Evolutionary conservation across 2,329 filamentous ascomycete species (phyloP), one percentile per base, ranked within the genome.

Genomic region (Claviceps maximensis): DNA sequence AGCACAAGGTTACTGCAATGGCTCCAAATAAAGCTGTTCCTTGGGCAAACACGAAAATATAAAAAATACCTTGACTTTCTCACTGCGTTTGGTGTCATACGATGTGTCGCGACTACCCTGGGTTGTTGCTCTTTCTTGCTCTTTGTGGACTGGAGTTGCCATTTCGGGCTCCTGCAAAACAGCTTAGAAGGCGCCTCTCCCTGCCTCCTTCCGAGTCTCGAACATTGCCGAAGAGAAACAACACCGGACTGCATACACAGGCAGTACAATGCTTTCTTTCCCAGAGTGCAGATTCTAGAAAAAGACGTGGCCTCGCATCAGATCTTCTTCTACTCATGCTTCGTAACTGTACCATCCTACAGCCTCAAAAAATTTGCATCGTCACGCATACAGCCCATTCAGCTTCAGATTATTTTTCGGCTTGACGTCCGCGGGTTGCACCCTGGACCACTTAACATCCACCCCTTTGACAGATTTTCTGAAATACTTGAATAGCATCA

Each of bases 361-460:
- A 36, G 19, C 15, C 47, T 53, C 52, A 55, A 17, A 9, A 57
- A 54, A 25, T 50, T 15, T 53, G 21, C 27, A 54, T 54, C 52
- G 29, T 49, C 38, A 47, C 21, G 21, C 52, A 42, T 51, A 17
- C 31, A 49, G 51, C 38, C 25, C 23, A 44, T 56, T 10, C 36
- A 50, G 53, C 17, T 47, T 41, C 23, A 23, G 41, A 12, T 49
- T 47, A n/a, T 31, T 47, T 51, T n/a, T 31, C 40, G 42, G 47
- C 33, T 41, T 17, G 15, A 19, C 15, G 13, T 47, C 33, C 12
- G 42, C 44, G 36, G 48, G 48, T 25, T 47, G 23, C 44, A 25
- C 27, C 19, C 5, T 17, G 36, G 47, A 25, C 27, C 17, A 44
- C 48, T 15, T 4, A 46, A 50, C n/a, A 23, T 27, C 40, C 33